A percentile compares a stretch with the other conserved stretches of the same genome.
phyloP scores from a whole-genome alignment of 495 filamentous ascomycete genomes.

The Aspergillus avenaceus region DNA sequence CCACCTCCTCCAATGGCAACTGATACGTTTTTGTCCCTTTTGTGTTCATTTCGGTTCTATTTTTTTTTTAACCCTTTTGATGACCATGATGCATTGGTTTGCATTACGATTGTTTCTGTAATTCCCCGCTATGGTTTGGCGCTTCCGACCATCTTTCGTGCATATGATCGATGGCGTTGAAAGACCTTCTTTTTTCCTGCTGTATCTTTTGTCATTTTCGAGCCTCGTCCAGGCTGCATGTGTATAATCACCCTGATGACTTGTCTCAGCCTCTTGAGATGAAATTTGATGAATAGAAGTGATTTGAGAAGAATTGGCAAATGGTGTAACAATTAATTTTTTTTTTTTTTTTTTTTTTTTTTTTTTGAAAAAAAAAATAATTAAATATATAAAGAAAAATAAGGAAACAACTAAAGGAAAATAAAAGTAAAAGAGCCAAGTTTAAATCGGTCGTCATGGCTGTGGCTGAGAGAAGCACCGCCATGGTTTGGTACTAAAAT shows the following conservation, averaged over 20 bases:
- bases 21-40: slow-evolving; percentile 1
- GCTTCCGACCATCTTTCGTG: neutral
- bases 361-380: neutral
- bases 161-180: neutral
- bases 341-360: neutral
- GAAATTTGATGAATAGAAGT: neutral
- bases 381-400: neutral
- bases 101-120: neutral
- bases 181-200: neutral
- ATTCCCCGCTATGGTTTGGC: neutral
- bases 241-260: neutral
- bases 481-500: neutral
- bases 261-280: neutral
- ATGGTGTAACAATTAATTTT: too few relatives aligned
- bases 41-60: neutral
- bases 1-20: slow-evolving; percentile 6
- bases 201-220: neutral
- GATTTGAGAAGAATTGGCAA: too few relatives aligned
- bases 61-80: neutral
- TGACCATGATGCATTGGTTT: neutral
- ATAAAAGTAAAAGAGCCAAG: too few relatives aligned
- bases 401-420: neutral
- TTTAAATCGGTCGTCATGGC: too few relatives aligned
- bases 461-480: neutral
- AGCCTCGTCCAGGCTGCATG: neutral